phyloP scores from a whole-genome alignment of 495 filamentous ascomycete genomes.

The Bombardia bombarda region DNA sequence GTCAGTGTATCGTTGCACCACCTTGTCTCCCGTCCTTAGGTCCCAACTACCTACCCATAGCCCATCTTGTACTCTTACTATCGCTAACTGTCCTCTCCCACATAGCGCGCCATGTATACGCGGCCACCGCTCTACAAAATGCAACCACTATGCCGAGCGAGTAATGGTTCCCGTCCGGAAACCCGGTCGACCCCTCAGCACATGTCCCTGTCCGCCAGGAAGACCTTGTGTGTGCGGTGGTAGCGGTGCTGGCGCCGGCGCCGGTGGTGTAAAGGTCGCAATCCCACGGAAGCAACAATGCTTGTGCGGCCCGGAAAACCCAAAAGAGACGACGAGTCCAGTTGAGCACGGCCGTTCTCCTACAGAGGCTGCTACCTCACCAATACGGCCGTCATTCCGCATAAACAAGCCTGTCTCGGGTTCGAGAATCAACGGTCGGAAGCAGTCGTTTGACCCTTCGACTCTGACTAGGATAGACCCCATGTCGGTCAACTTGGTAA shows the following conservation, averaged over 20 bases:
- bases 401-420: constrained; percentile 28
- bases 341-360: constrained; percentile 10
- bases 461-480: constrained; percentile 39
- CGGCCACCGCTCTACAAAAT: constrained; percentile 80
- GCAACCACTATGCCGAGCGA: constrained; percentile 62
- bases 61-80: too few relatives aligned
- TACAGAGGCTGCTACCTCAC: constrained; percentile 26
- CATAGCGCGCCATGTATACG: constrained; percentile 74
- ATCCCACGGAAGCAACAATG: constrained; percentile 45
- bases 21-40: too few relatives aligned
- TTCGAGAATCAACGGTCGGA: constrained; percentile 25
- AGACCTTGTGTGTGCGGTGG: constrained; percentile 41
- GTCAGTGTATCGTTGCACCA: too few relatives aligned
- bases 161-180: constrained; percentile 74
- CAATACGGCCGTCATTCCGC: constrained; percentile 29
- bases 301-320: constrained; percentile 24
- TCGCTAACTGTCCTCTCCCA: too few relatives aligned
- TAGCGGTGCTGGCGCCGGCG: too few relatives aligned
- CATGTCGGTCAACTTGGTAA: constrained; percentile 30
- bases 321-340: neutral
- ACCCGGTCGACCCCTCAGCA: constrained; percentile 68
- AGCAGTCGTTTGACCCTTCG: constrained; percentile 35
- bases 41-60: too few relatives aligned
- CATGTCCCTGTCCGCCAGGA: constrained; percentile 64
- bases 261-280: constrained; percentile 44